Base-by-base conservation (phyloP, 768 basidiomycete species). In the Tylopilus subfusipes region DNA sequence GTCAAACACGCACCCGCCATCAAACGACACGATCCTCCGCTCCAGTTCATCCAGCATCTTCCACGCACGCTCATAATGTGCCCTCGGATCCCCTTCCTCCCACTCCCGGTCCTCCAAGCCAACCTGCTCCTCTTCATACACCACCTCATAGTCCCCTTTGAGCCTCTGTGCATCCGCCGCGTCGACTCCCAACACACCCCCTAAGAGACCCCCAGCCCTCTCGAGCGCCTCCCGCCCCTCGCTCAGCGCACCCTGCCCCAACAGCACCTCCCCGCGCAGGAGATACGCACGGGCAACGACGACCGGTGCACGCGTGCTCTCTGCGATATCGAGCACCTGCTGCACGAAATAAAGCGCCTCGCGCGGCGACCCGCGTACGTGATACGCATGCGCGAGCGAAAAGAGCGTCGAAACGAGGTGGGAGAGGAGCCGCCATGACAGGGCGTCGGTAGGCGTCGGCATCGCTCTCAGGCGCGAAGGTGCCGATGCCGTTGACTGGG, bases 271-370 rank as follows among this genome's bases (percentile, higher is more conserved):
- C 4, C 81, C 88, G 49, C 83, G 81, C 60, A 80, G 75, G 0
- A 84, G 77, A 27, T 86, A 69, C 0, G 90, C 89, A 10, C 88
- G 80, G 21, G 85, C 81, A 8, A 79, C 68, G 63, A 90, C 72
- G 0, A 82, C 78, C 16, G 86, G 83, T 0, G 86, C 81, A 55
- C 84, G 85, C 12, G 93, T 67, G 7, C 86, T 76, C 44, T 78
- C 73, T 0, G 92, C 90, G 1, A 98, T 73, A 19, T 85, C 82
- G n/a, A 79, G 73, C 1, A 88, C 89, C 64, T 93, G 87, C 38
- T 86, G 77, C 0, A 86, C 78, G 65, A 93, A 96, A 62, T 88
- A 94, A 56, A 91, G 85, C 2, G 91, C 85, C 62, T 95, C 93
- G 21, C 88, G 82, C 4, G 85, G 86, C 2, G 91, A 85, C 62